A percentile compares a stretch with the other conserved stretches of the same genome.
These are phyloP conservation scores for Aureobasidium sp. DNA, from an alignment of 2,329 filamentous ascomycete species.

Conservation along the genomic window DNA sequence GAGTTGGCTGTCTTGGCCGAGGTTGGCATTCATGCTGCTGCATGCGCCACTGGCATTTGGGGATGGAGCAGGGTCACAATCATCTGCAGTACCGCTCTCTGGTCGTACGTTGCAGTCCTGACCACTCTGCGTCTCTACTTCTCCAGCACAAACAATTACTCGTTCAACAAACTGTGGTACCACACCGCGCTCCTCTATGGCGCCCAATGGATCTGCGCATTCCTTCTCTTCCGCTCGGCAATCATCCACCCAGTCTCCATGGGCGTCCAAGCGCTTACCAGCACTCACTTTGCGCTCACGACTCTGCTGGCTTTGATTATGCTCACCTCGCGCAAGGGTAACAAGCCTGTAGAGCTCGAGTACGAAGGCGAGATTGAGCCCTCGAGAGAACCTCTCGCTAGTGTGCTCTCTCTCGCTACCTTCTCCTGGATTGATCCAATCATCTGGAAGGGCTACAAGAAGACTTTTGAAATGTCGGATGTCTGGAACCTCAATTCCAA, in stretches of 20 bases:
- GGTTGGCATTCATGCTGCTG: slow-evolving; percentile 60
- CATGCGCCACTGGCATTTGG: slow-evolving; percentile 56
- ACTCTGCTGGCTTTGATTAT: slow-evolving; percentile 70
- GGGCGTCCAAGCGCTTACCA: slow-evolving; percentile 56
- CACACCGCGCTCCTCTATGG: slow-evolving; percentile 83
- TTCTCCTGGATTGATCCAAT: slow-evolving; percentile 89
- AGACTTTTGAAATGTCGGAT: slow-evolving; percentile 71
- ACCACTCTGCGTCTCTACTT: slow-evolving; percentile 63
- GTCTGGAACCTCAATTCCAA: slow-evolving; percentile 88
- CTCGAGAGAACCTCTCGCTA: slow-evolving; percentile 78
- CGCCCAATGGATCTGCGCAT: slow-evolving; percentile 68
- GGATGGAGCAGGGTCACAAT: slow-evolving; percentile 44
- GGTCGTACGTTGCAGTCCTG: slow-evolving; percentile 74
- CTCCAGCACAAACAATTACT: slow-evolving; percentile 52
- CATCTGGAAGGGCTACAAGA: slow-evolving; percentile 80
- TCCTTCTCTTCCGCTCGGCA: slow-evolving; percentile 76
- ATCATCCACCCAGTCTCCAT: slow-evolving; percentile 67
- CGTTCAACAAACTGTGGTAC: slow-evolving; percentile 77
- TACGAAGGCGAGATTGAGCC: slow-evolving; percentile 85
- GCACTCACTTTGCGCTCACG: slow-evolving; percentile 67
- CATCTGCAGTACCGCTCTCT: slow-evolving; percentile 62
- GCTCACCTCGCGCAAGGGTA: slow-evolving; percentile 79
- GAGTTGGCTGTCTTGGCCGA: slow-evolving; percentile 66
- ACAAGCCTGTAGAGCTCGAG: slow-evolving; percentile 79
- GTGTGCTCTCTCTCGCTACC: slow-evolving; percentile 77